A percentile compares a stretch with the other conserved stretches of the same genome.
Conservation (phyloP, 192 early-diverging fungal species). For the Dispira simplex region DNA sequence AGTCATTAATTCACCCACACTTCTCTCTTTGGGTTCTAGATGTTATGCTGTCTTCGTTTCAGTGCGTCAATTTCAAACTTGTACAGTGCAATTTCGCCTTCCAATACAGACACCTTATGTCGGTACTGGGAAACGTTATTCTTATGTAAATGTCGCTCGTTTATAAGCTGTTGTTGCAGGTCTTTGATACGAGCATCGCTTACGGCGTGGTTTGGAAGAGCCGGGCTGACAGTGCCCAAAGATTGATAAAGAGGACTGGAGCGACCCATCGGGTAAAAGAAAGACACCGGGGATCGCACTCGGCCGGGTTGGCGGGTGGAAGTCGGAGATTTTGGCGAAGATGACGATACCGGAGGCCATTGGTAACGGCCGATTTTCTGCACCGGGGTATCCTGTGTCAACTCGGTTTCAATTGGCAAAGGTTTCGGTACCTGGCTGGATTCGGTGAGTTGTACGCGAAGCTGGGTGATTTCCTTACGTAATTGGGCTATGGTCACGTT, state of each 20-base stretch:
- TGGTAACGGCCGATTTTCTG: not conserved
- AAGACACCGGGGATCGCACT: not conserved
- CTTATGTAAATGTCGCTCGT: conserved; percentile 9
- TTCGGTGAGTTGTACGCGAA: not conserved
- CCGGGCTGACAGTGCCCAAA: not conserved
- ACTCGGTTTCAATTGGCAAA: not conserved
- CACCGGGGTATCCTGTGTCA: not conserved
- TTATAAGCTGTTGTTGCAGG: conserved; percentile 8
- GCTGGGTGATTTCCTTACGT: not conserved
- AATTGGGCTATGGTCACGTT: not conserved
- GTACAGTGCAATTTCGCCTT: conserved; percentile 5
- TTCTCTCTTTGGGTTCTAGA: not conserved
- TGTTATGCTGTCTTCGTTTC: not conserved
- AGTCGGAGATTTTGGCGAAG: not conserved
- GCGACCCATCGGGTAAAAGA: not conserved
- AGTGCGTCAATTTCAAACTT: not conserved
- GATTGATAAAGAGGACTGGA: not conserved
- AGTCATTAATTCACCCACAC: no score
- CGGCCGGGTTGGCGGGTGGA: not conserved
- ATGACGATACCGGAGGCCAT: not conserved
- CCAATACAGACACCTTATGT: not conserved
- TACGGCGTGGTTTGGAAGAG: not conserved
- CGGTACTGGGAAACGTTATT: conserved; percentile 11
- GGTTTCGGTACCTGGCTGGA: not conserved
- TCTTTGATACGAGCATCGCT: conserved; percentile 10